These are phyloP conservation scores for Selaginella moellendorffii DNA, from an alignment of 75 land plant genomes.

Conservation along the genomic window DNA sequence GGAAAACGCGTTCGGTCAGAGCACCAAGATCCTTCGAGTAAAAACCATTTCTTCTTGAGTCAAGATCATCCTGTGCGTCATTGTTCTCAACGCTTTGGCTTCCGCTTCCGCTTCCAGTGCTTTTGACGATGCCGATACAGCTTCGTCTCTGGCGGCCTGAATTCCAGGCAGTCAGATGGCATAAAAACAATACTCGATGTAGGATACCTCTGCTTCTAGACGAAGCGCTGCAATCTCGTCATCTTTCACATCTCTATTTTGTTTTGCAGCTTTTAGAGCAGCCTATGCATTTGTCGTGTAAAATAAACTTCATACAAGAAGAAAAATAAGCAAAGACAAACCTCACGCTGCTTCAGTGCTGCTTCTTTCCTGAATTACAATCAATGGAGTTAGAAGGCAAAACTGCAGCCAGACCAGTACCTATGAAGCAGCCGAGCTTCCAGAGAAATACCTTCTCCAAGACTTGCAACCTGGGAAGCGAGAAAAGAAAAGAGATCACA, in stretches of 20 bases:
- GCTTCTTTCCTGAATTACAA: slow-evolving; percentile 73
- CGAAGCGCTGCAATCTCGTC: slow-evolving; percentile 61
- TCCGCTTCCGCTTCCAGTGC: slow-evolving; percentile 65
- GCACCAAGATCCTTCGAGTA: neutral
- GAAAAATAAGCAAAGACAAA: slow-evolving; percentile 13
- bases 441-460: slow-evolving; percentile 75
- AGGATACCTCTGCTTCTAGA: slow-evolving; percentile 49
- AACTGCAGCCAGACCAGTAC: slow-evolving; percentile 15
- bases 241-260: slow-evolving; percentile 43
- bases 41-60: slow-evolving; percentile 91
- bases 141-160: slow-evolving; percentile 48
- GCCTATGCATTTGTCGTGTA: slow-evolving; percentile 29
- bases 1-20: neutral
- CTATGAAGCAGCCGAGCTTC: slow-evolving; percentile 76
- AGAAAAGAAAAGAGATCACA: neutral
- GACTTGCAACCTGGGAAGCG: slow-evolving; percentile 39
- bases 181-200: no score
- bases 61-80: slow-evolving; percentile 69
- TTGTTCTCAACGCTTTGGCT: slow-evolving; percentile 41
- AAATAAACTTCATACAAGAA: neutral
- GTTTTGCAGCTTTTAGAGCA: slow-evolving; percentile 68
- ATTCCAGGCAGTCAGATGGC: slow-evolving; percentile 1
- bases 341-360: slow-evolving; percentile 86
- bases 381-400: neutral
- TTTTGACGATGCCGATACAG: slow-evolving; percentile 35